Evolutionary conservation across 108 stramenopile species (phyloP).

Genomic region (Pseudonitzschia multistriata): DNA sequence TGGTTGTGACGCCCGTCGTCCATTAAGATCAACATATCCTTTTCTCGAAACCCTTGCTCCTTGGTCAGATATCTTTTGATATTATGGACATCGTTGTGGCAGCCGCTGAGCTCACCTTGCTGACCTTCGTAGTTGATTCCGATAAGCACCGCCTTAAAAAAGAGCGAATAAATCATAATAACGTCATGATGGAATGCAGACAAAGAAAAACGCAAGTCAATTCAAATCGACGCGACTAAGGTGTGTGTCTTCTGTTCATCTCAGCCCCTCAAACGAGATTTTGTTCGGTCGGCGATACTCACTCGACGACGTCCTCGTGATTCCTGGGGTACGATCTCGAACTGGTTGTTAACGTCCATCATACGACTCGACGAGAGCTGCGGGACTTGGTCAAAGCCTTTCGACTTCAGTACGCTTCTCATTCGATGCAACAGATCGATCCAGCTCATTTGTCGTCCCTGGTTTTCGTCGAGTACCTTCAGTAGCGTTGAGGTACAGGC

Average conservation of each 20-base stretch:
- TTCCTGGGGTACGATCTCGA: slow-evolving; percentile 41
- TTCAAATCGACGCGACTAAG: not conserved
- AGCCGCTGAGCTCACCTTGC: slow-evolving; percentile 79
- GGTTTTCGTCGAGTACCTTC: slow-evolving; percentile 62
- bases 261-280: not conserved
- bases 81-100: slow-evolving; percentile 84
- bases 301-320: slow-evolving; percentile 1
- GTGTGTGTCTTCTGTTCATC: not conserved
- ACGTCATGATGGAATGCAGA: slow-evolving; percentile 19
- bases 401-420: slow-evolving; percentile 52
- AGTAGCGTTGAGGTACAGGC: slow-evolving; percentile 91
- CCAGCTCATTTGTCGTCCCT: slow-evolving; percentile 56
- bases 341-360: slow-evolving; percentile 58
- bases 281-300: not conserved
- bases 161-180: not conserved
- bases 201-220: not conserved
- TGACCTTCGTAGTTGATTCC: slow-evolving; percentile 91
- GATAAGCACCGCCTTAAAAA: slow-evolving; percentile 81
- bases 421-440: slow-evolving; percentile 68
- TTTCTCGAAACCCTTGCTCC: slow-evolving; percentile 76
- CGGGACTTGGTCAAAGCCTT: slow-evolving; percentile 66
- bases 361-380: slow-evolving; percentile 75
- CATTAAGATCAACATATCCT: slow-evolving; percentile 85
- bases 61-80: slow-evolving; percentile 83
- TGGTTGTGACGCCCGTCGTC: slow-evolving; percentile 76